phyloP scores from a whole-genome alignment of 306 rosid species.

The Quercus ilex region DNA sequence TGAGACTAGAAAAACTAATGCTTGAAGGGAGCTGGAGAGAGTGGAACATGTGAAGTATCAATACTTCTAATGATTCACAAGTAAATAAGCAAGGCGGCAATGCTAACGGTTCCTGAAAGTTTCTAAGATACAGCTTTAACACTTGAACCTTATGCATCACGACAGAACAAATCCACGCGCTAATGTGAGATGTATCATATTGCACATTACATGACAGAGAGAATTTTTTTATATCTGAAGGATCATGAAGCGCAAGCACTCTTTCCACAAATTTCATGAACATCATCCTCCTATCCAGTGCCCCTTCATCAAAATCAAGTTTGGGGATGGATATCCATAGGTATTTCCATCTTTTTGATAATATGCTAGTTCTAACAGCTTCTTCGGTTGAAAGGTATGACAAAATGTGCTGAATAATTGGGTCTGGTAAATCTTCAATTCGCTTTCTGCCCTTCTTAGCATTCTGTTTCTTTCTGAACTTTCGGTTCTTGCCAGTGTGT shows the following conservation, averaged over 20 bases:
- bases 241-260: background rate
- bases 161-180: background rate
- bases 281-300: background rate
- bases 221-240: background rate
- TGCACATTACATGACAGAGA: background rate
- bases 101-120: background rate
- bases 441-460: too few relatives aligned
- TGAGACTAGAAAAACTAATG: background rate
- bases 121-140: background rate
- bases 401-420: background rate
- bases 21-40: background rate
- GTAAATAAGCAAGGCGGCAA: background rate
- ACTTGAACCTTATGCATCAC: background rate
- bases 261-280: background rate
- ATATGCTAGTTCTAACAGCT: background rate
- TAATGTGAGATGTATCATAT: background rate
- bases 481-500: too few relatives aligned
- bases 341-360: background rate
- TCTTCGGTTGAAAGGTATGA: background rate
- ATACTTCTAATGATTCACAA: background rate
- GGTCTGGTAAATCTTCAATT: background rate
- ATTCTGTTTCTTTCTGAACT: too few relatives aligned
- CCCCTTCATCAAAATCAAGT: background rate
- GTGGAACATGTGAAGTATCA: background rate
- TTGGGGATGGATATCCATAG: background rate